Evolutionary conservation across 1,284 basidiomycete genomes (phyloP), one percentile per base, ranked within the genome.

Genomic region (Marasmius oreades): DNA sequence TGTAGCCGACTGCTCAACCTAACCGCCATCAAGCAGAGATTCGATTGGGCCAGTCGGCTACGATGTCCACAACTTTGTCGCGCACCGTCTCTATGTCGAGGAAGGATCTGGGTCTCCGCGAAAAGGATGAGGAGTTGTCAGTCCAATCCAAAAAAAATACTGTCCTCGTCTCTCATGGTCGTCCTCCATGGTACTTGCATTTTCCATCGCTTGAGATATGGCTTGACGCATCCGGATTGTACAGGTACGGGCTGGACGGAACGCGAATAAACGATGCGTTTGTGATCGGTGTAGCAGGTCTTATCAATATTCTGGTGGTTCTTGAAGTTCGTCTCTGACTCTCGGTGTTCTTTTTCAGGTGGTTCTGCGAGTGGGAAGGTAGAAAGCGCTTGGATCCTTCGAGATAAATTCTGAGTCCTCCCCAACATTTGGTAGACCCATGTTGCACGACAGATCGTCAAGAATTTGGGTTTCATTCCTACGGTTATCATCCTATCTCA

Each of bases 311-410:
- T 53, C 7, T 70, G 1, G 61, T 61, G 43, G 33, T 47, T n/a
- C 56, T 55, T 1, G 31, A 50, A 55, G 55, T 28, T 20, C 57
- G 44, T 44, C 55, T 39, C 58, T 34, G 47, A 36, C 4, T 31
- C 10, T 31, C 28, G 10, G 10, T 46, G 43, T 44, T 39, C 39
- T 18, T 59, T 20, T 54, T 2, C 60, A 90, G 88, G 95, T 55
- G 95, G 95, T 1, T 93, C 90, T 62, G 93, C 94, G 0, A 94
- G 92, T 62, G 96, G 95, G 55, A 97, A 98, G 84, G 94, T 93
- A 57, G 63, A 75, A 55, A 3, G 20, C 53, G 48, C 54, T 56
- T 63, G n/a, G n/a, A n/a, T n/a, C n/a, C n/a, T n/a, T n/a, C n/a
- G n/a, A n/a, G n/a, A n/a, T n/a, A n/a, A n/a, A 18, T 23, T 33